phyloP scores from a whole-genome alignment of 495 filamentous ascomycete species.

The Penicillium lividum region DNA sequence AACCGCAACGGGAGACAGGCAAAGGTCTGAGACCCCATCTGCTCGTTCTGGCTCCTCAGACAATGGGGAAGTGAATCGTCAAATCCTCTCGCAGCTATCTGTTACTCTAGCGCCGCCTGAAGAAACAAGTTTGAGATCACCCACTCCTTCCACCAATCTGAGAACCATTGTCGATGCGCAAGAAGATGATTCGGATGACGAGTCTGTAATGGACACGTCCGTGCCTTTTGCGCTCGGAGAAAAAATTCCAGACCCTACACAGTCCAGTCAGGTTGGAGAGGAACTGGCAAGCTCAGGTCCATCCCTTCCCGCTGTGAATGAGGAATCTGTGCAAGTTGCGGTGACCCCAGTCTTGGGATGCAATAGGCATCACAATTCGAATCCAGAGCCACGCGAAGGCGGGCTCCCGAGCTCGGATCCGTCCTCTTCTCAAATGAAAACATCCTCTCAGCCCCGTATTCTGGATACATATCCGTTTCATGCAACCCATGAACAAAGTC shows the following conservation, averaged over 20 bases:
- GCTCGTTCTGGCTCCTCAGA: not conserved
- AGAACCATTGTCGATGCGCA: conserved; percentile 13
- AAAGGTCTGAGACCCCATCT: not conserved
- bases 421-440: conserved; percentile 33
- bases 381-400: not conserved
- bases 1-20: not conserved
- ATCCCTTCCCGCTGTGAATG: conserved; percentile 23
- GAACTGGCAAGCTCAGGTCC: conserved; percentile 27
- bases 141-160: not conserved
- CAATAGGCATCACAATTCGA: conserved; percentile 14
- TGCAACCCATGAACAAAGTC: conserved; percentile 25
- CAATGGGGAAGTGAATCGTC: not conserved
- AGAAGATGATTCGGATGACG: conserved; percentile 37
- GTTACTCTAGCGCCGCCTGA: conserved; percentile 1
- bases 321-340: conserved; percentile 37
- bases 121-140: not conserved
- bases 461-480: conserved; percentile 33
- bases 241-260: conserved; percentile 26
- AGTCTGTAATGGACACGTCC: conserved; percentile 56
- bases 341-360: conserved; percentile 33
- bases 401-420: conserved; percentile 9
- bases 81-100: not conserved
- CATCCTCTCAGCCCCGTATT: conserved; percentile 42
- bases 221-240: conserved; percentile 50
- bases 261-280: conserved; percentile 30